A percentile compares a stretch with the other conserved stretches of the same genome.
Evolutionary conservation across 768 basidiomycete species (phyloP).

Genomic region (Thelephora aurantiotincta): DNA sequence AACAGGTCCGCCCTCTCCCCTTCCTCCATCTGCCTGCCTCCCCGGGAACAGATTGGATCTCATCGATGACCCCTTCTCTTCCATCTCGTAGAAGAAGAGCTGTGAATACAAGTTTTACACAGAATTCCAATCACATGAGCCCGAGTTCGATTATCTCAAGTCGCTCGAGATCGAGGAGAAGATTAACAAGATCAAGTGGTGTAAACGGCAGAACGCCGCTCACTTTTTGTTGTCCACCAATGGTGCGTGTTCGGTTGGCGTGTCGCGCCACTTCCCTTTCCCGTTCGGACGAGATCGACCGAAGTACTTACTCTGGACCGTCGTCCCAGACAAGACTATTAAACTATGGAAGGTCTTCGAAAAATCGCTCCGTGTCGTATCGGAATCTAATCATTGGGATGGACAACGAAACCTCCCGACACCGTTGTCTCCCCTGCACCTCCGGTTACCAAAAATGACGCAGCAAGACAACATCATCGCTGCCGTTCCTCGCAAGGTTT

Average conservation of each 20-base stretch:
- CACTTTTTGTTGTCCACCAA: constrained; percentile 97
- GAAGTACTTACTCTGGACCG: background rate
- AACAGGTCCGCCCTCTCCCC: constrained; percentile 49
- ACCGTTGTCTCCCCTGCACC: constrained; percentile 40
- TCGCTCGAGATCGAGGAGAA: constrained; percentile 99
- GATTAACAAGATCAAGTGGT: constrained; percentile 99
- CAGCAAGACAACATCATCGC: constrained; percentile 97
- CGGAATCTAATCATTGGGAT: constrained; percentile 89
- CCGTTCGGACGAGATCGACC: background rate
- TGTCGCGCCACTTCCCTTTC: constrained; percentile 1
- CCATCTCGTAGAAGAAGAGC: constrained; percentile 73
- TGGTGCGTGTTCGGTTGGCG: constrained; percentile 34
- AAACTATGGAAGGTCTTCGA: constrained; percentile 99
- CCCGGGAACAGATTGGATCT: constrained; percentile 3
- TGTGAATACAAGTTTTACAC: constrained; percentile 99
- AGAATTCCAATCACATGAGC: constrained; percentile 98
- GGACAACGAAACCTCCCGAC: constrained; percentile 58
- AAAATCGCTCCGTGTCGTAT: constrained; percentile 88
- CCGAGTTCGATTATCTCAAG: constrained; percentile 99
- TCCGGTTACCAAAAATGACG: constrained; percentile 83
- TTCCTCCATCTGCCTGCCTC: constrained; percentile 3
- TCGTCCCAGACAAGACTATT: constrained; percentile 85
- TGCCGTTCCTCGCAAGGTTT: constrained; percentile 96
- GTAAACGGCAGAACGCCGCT: constrained; percentile 92
- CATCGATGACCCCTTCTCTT: background rate